Evolutionary conservation across 2,329 filamentous ascomycete genomes (phyloP), one percentile per base, ranked within the genome.

Genomic region (Stachybotrys chlorohalonatus): DNA sequence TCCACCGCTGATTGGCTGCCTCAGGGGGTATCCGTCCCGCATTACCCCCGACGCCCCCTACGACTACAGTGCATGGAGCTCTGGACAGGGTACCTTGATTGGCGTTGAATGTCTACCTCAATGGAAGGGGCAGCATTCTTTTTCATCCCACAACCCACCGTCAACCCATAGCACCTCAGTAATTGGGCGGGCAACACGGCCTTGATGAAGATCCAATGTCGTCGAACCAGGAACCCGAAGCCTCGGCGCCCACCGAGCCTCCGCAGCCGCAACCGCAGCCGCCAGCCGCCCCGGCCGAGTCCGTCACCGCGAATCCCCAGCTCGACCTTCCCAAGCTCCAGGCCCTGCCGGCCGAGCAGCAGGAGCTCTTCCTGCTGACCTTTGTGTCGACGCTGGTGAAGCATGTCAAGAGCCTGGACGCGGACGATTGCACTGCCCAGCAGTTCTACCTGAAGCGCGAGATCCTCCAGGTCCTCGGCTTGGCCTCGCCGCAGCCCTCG

Each of bases 381-480:
- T 96, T 95, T 68, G 87, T 92, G 42, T 87, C 91, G 31, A 84
- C 87, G 57, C 79, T 99, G 54, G 86, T 85, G 58, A 87, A 87
- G 62, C 89, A 96, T 78, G 88, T 95, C 49, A 79, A 85, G 53
- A 76, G 76, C 15, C 81, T 97, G 50, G 82, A 84, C 53, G 78
- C 84, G 58, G 90, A 96, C 62, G 88, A 89, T 66, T 88, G 92
- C 61, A 93, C 89, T 24, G 83, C 89, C 11, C 89, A 96, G 73
- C 94, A 99, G 71, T 85, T 91, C 64, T 89, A 90, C 68, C 80
- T 99, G 63, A 96, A 96, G 73, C 92, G 89, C 69, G 91, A 97
- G 78, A 81, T 96, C 61, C 89, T 97, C 70, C 90, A 96, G 73
- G 87, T 99, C 68, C 82, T 99, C 69, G 91, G 86, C 64, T 82